A percentile compares a stretch with the other conserved stretches of the same genome.
phyloP scores from a whole-genome alignment of 352 stramenopile species.

The Labyrinthula sp. region DNA sequence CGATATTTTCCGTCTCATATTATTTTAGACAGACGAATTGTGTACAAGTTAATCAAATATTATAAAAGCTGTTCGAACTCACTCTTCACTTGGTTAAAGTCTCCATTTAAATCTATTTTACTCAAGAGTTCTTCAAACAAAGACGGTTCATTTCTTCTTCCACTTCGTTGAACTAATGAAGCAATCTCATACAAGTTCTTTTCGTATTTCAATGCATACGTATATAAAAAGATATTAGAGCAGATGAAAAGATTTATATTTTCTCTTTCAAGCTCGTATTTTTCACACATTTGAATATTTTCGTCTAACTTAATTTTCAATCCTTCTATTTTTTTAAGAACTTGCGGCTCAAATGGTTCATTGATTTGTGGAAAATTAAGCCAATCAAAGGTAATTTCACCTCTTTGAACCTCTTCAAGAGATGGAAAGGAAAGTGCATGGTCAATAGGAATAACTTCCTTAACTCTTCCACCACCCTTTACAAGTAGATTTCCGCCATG shows the following conservation, averaged over 20 bases:
- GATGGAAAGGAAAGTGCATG: constrained; percentile 51
- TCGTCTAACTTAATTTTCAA: constrained; percentile 50
- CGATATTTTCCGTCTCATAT: too few species aligned
- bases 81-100: too few species aligned
- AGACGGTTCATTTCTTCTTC: constrained; percentile 50
- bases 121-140: constrained; percentile 51
- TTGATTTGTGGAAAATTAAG: constrained; percentile 59
- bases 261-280: too few species aligned
- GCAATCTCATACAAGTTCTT: constrained; percentile 60
- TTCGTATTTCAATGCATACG: constrained; percentile 46
- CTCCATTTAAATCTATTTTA: too few species aligned
- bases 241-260: too few species aligned
- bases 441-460: constrained; percentile 45
- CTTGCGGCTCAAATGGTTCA: constrained; percentile 51
- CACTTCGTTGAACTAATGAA: constrained; percentile 49
- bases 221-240: constrained; percentile 60
- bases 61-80: too few species aligned
- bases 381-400: constrained; percentile 57
- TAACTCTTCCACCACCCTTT: not conserved
- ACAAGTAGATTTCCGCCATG: constrained; percentile 54
- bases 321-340: constrained; percentile 50
- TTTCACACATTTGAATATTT: constrained; percentile 48
- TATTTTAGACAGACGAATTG: too few species aligned
- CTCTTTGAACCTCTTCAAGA: constrained; percentile 44
- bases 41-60: too few species aligned